A percentile compares a stretch with the other conserved stretches of the same genome.
phyloP scores from a whole-genome alignment of 305 asterid species.

The Fraxinus nigra region DNA sequence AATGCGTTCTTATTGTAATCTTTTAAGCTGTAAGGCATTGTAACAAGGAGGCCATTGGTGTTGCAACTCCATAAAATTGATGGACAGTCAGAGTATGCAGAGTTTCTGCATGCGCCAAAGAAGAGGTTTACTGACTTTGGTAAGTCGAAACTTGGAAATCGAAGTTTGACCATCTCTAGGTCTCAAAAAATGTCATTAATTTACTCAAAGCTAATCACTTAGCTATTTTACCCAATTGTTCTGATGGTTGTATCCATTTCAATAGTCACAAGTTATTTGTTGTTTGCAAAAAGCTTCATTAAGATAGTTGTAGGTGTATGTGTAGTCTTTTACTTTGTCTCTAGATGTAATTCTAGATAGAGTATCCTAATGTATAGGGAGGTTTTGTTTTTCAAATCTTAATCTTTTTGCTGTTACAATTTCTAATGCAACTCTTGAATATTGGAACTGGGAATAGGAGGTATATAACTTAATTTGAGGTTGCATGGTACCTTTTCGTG shows the following conservation, averaged over 20 bases:
- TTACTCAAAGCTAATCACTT: background rate
- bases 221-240: background rate
- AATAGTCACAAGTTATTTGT: background rate
- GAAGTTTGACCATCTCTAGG: constrained; percentile 3
- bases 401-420: background rate
- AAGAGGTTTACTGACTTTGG: constrained; percentile 78
- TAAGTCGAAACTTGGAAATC: constrained; percentile 28
- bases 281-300: background rate
- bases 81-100: constrained; percentile 84
- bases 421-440: background rate
- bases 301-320: background rate
- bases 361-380: background rate
- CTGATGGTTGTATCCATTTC: background rate
- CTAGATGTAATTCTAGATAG: constrained; percentile 1
- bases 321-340: background rate
- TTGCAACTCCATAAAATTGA: constrained; percentile 93
- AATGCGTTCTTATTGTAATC: constrained; percentile 4
- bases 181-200: background rate
- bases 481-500: constrained; percentile 6
- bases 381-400: background rate
- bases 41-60: constrained; percentile 96
- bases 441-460: constrained; percentile 12
- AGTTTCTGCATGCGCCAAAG: constrained; percentile 87
- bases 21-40: constrained; percentile 59
- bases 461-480: constrained; percentile 4